These are phyloP conservation scores for Arxiozyma slooffiae DNA, from an alignment of 1,139 yeast genomes.

Conservation along the genomic window DNA sequence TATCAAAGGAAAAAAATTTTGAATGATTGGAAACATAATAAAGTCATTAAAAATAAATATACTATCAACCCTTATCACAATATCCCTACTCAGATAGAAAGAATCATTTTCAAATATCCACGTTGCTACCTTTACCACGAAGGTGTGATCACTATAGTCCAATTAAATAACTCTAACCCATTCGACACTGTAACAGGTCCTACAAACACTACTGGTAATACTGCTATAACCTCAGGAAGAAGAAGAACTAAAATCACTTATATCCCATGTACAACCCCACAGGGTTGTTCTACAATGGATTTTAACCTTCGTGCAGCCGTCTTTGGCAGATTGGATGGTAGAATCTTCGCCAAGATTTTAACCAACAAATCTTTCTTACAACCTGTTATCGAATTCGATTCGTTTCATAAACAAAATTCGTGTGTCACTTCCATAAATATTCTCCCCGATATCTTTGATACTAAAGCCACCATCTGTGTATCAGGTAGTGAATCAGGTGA, in stretches of 20 bases:
- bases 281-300: conserved; percentile 32
- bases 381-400: conserved; percentile 32
- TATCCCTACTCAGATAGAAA: conserved; percentile 17
- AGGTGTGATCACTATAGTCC: conserved; percentile 30
- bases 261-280: conserved; percentile 34
- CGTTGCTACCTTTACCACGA: conserved; percentile 31
- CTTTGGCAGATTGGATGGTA: conserved; percentile 40
- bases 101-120: conserved; percentile 31
- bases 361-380: conserved; percentile 33
- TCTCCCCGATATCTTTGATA: conserved; percentile 10
- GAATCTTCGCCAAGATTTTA: conserved; percentile 34
- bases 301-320: conserved; percentile 32
- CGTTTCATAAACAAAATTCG: conserved; percentile 22
- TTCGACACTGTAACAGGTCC: not conserved
- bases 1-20: conserved; percentile 37
- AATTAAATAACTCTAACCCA: conserved; percentile 9
- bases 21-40: conserved; percentile 47
- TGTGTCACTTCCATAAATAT: conserved; percentile 32
- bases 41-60: conserved; percentile 30
- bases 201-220: not conserved
- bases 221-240: conserved; percentile 20
- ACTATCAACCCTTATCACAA: conserved; percentile 16
- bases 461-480: conserved; percentile 13
- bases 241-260: conserved; percentile 26
- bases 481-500: conserved; percentile 37